Conservation (phyloP, 306 rosid genomes). For the Trifolium repens region DNA sequence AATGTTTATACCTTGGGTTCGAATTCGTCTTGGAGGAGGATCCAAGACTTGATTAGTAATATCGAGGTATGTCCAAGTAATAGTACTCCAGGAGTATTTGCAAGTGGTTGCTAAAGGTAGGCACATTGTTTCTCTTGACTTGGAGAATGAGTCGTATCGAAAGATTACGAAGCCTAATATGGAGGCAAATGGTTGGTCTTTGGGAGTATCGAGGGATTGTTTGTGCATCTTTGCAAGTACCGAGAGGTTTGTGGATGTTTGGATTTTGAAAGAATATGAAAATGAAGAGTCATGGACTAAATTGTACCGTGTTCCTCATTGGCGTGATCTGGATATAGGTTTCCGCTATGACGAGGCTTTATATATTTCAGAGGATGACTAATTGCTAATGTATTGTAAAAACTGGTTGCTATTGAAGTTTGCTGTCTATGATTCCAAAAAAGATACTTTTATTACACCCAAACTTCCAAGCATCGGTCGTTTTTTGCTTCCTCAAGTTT, state of each 20-base stretch:
- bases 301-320: constrained; percentile 13
- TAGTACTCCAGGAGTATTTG: constrained; percentile 22
- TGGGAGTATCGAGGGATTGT: constrained; percentile 35
- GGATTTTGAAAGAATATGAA: constrained; percentile 29
- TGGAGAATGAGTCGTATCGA: background rate
- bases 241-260: background rate
- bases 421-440: constrained; percentile 36
- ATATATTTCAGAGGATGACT: constrained; percentile 36
- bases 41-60: background rate
- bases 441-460: background rate
- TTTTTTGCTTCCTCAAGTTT: background rate
- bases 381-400: constrained; percentile 15
- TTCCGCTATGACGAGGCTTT: background rate
- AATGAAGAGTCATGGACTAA: constrained; percentile 48
- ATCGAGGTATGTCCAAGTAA: no score
- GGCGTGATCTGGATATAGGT: background rate
- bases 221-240: constrained; percentile 7
- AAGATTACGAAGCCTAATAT: constrained; percentile 40
- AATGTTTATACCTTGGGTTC: background rate
- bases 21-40: background rate
- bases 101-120: constrained; percentile 3
- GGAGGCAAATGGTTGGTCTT: background rate
- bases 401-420: background rate
- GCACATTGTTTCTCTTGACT: constrained; percentile 19
- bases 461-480: background rate